Percentiles rank a stretch among this genome's conserved stretches.
Evolutionary conservation across 306 rosid species (phyloP).

Genomic region (Pterocarpus santalinus): DNA sequence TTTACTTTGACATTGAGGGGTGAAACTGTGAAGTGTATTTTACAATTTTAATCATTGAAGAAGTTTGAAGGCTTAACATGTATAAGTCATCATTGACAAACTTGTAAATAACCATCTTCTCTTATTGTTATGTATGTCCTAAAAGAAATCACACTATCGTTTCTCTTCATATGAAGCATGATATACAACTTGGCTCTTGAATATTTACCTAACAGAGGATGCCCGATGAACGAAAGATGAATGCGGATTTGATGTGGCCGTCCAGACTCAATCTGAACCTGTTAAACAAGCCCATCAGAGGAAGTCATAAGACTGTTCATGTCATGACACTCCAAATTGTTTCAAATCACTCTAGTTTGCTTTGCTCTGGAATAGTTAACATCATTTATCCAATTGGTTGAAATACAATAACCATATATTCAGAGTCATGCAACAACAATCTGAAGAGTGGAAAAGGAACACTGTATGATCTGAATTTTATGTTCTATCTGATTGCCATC

Average conservation of each 20-base stretch:
- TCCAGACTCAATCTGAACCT: constrained; percentile 93
- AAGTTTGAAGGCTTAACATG: constrained; percentile 17
- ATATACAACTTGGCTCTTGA: constrained; percentile 12
- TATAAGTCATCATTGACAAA: neutral
- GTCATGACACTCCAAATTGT: constrained; percentile 1
- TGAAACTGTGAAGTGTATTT: neutral
- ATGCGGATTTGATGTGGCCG: constrained; percentile 98
- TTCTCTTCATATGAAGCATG: constrained; percentile 25
- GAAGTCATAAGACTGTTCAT: constrained; percentile 15
- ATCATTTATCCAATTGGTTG: neutral
- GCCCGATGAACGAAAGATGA: constrained; percentile 91
- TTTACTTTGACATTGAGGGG: neutral
- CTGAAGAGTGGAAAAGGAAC: neutral
- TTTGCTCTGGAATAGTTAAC: neutral
- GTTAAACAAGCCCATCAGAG: constrained; percentile 50
- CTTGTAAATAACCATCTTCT: constrained; percentile 12
- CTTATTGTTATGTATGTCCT: neutral
- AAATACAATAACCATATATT: neutral
- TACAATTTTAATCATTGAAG: constrained; percentile 5
- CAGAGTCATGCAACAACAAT: neutral
- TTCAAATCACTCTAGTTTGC: constrained; percentile 7
- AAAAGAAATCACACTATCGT: constrained; percentile 8
- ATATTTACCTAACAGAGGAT: constrained; percentile 81
- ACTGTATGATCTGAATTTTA: neutral
- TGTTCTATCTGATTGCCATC: neutral